These are phyloP conservation scores for Colletotrichum sansevieriae DNA, from an alignment of 2,329 filamentous ascomycete genomes.

Conservation along the genomic window DNA sequence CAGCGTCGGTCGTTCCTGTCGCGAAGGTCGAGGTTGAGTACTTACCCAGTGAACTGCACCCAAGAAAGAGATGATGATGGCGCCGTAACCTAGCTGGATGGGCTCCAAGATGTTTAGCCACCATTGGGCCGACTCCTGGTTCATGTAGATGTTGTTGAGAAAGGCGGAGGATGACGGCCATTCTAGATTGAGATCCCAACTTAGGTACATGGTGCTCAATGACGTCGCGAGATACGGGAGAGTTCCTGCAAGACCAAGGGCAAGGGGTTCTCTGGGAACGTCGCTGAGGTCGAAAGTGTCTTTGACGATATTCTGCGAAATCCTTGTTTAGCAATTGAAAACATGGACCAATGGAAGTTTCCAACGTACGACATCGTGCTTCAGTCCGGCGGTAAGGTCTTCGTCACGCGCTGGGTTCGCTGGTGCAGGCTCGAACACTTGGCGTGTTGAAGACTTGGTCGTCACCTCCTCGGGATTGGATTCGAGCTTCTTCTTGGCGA, in stretches of 20 bases:
- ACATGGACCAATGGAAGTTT: neutral
- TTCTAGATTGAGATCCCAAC: slow-evolving; percentile 83
- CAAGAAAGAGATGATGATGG: slow-evolving; percentile 92
- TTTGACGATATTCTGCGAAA: slow-evolving; percentile 70
- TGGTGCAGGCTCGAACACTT: slow-evolving; percentile 59
- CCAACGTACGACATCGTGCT: slow-evolving; percentile 67
- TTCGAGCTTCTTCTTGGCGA: slow-evolving; percentile 68
- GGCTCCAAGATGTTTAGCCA: slow-evolving; percentile 84
- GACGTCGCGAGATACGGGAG: slow-evolving; percentile 90
- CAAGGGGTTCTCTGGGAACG: slow-evolving; percentile 76
- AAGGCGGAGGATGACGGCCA: slow-evolving; percentile 71
- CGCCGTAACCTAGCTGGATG: slow-evolving; percentile 90
- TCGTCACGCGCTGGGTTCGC: slow-evolving; percentile 42
- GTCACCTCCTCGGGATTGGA: slow-evolving; percentile 72
- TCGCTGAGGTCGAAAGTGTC: slow-evolving; percentile 75
- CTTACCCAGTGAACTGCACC: slow-evolving; percentile 89
- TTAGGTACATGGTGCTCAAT: slow-evolving; percentile 82
- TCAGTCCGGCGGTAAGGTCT: slow-evolving; percentile 52
- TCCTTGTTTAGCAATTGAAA: neutral
- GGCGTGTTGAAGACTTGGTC: slow-evolving; percentile 66
- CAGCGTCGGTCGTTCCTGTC: neutral
- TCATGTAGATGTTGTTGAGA: slow-evolving; percentile 75
- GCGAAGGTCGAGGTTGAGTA: neutral
- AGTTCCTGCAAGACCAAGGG: slow-evolving; percentile 81
- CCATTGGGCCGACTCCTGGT: slow-evolving; percentile 77